Conservation (phyloP, 345 rosid species). For the Hibiscus syriacus region DNA sequence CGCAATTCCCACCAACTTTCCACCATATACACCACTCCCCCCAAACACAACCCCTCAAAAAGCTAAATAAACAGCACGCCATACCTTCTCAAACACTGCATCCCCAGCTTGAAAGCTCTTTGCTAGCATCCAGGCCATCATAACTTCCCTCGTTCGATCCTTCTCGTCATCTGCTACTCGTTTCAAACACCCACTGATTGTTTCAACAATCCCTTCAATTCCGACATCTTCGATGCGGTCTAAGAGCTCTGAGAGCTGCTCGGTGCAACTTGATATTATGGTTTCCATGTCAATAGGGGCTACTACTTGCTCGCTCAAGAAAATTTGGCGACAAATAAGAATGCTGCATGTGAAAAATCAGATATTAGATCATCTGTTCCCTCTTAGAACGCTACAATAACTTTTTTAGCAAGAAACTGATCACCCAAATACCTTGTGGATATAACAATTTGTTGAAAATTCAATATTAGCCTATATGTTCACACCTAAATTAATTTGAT, state of each 20-base stretch:
- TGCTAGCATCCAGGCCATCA: constrained; percentile 58
- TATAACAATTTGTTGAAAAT: too few species aligned
- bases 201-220: too few species aligned
- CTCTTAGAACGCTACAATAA: too few species aligned
- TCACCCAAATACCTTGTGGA: constrained; percentile 47
- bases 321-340: constrained; percentile 71
- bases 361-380: too few species aligned
- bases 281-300: constrained; percentile 50
- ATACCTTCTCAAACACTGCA: too few species aligned
- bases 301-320: constrained; percentile 41
- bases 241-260: constrained; percentile 41
- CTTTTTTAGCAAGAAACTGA: too few species aligned
- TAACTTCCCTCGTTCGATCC: constrained; percentile 35
- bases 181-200: constrained; percentile 30
- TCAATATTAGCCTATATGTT: too few species aligned
- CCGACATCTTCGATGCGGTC: constrained; percentile 45
- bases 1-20: constrained; percentile 44
- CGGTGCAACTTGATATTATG: too few species aligned
- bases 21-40: constrained; percentile 45
- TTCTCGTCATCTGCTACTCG: constrained; percentile 15
- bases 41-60: constrained; percentile 55
- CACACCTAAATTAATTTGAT: too few species aligned
- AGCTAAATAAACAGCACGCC: too few species aligned
- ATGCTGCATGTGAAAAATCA: constrained; percentile 46
- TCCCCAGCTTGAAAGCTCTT: too few species aligned